Conservation (phyloP, 306 rosid species). For the Lathyrus oleraceus region DNA sequence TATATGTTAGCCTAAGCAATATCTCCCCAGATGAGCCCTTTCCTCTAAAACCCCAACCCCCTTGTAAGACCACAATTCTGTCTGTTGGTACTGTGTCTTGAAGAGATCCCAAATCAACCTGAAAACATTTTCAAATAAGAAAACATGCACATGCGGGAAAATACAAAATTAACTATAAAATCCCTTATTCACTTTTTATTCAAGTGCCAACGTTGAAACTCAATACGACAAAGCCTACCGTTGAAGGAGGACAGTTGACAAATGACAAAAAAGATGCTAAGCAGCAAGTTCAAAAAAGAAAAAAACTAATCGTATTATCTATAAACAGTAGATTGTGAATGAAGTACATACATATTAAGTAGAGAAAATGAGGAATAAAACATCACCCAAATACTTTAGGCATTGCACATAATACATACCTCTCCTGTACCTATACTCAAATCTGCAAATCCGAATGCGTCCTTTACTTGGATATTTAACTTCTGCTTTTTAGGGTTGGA, state of each 20-base stretch:
- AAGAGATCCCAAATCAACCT: conserved; percentile 92
- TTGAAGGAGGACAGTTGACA: not conserved
- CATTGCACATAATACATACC: conserved; percentile 51
- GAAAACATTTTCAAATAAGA: conserved; percentile 34
- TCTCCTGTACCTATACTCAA: conserved; percentile 81
- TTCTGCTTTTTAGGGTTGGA: conserved; percentile 82
- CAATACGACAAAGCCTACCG: conserved; percentile 8
- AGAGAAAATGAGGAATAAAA: conserved; percentile 20
- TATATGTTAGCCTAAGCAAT: conserved; percentile 87
- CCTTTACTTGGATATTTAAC: conserved; percentile 81
- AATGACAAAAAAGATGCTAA: not conserved
- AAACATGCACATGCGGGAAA: conserved; percentile 12
- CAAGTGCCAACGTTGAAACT: not conserved
- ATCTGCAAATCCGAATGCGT: conserved; percentile 80
- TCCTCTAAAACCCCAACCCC: conserved; percentile 80
- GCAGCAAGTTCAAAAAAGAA: not conserved
- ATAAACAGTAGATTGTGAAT: not conserved
- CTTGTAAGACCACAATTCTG: conserved; percentile 71
- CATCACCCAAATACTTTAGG: not conserved
- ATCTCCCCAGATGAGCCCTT: conserved; percentile 86
- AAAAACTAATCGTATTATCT: conserved; percentile 2
- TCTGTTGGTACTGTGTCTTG: conserved; percentile 98
- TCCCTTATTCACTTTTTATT: not conserved
- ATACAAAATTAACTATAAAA: conserved; percentile 7
- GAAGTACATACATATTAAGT: conserved; percentile 4